Evolutionary conservation across 106 monocot species (phyloP), one percentile per base, ranked within the genome.

Genomic region (Platanthera zijinensis): DNA sequence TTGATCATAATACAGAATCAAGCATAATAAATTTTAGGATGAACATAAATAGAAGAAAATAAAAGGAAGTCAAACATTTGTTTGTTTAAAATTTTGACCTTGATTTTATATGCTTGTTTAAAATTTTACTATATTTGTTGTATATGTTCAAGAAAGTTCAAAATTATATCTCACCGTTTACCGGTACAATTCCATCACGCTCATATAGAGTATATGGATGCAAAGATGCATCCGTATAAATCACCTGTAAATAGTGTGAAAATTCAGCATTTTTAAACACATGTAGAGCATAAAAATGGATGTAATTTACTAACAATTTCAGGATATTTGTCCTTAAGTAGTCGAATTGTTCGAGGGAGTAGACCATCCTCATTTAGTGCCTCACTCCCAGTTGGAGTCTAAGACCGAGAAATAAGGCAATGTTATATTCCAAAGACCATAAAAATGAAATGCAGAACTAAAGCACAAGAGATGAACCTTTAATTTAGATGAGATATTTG

Each of bases 191-290:
- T 52, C 97, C 97, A 90, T 99, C 97, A 80, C 92, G 94, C 51
- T 94, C 97, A 82, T 99, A 94, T 25, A 94, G 94, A 22, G 87
- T 88, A 83, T 99, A 99, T 52, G 97, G 97, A 88, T 99, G 94
- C 83, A 99, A 80, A 47, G 97, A 94, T 80, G 94, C 97, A 86
- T 99, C 97, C 64, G 97, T 94, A 82, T 94, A 99, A 74, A 99
- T 94, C 39, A 88, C 91, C 97, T 99, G 76, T 19, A 79, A 28
- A 74, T 7, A 51, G 8, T 72, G 13, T 22, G 10, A 50, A 76
- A 25, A 50, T 17, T 68, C 32, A 59, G 9, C 21, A 69, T 11
- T 28, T 69, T 14, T 62, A 48, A 18, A 28, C 46, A 19, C 21
- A 72, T 66, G 17, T n/a, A 13, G 49, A 30, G 32, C 10, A 11